Conservation (phyloP, 192 early-diverging fungal genomes). For the Mortierella alpina region DNA sequence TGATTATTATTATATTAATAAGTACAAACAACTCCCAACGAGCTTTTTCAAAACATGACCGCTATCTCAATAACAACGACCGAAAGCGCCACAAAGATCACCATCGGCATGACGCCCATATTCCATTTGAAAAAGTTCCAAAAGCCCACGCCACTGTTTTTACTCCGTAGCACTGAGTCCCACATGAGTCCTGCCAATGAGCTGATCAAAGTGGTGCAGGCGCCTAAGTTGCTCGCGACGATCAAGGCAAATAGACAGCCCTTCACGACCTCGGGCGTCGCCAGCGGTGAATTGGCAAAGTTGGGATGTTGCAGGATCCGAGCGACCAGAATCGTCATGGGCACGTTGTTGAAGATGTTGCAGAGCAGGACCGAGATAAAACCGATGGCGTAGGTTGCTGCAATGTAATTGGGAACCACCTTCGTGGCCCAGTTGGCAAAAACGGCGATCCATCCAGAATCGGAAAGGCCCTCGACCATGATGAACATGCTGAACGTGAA, state of each 20-base stretch:
- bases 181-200: constrained; percentile 82
- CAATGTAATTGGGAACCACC: constrained; percentile 62
- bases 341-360: constrained; percentile 86
- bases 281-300: constrained; percentile 56
- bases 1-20: too few relatives aligned
- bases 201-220: constrained; percentile 78
- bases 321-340: constrained; percentile 87
- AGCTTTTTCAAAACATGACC: constrained; percentile 18
- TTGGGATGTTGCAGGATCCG: constrained; percentile 74
- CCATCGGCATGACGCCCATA: constrained; percentile 64
- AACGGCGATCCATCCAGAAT: constrained; percentile 74
- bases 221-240: constrained; percentile 86
- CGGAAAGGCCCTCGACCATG: constrained; percentile 77
- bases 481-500: constrained; percentile 92
- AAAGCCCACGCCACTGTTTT: constrained; percentile 58
- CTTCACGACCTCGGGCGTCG: constrained; percentile 54
- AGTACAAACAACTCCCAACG: too few relatives aligned
- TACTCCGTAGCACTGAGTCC: constrained; percentile 65
- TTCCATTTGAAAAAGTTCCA: constrained; percentile 70
- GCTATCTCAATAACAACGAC: constrained; percentile 66
- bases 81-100: constrained; percentile 57
- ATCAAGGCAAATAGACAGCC: constrained; percentile 79
- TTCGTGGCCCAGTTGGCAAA: constrained; percentile 68
- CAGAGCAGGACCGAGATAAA: constrained; percentile 74
- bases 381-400: constrained; percentile 71